Conservation (phyloP, 495 filamentous ascomycete genomes). For the Aspergillus steynii region DNA sequence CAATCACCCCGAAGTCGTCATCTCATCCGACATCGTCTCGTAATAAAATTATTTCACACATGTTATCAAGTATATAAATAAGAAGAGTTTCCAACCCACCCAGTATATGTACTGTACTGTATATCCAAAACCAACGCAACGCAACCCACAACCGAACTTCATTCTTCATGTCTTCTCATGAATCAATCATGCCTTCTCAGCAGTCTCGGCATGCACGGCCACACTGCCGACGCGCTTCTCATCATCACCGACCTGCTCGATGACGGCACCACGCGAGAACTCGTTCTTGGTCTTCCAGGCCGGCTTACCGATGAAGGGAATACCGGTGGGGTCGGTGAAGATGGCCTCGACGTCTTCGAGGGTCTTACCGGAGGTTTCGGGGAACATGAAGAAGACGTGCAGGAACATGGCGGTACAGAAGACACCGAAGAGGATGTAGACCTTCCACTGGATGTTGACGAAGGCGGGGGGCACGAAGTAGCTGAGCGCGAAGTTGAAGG, state of each 20-base stretch:
- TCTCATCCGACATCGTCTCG: not conserved
- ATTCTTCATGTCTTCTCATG: not conserved
- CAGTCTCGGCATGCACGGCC: conserved; percentile 16
- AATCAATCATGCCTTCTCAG: not conserved
- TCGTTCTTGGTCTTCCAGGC: conserved; percentile 66
- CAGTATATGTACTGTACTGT: not conserved
- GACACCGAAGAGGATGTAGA: conserved; percentile 73
- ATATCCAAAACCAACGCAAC: not conserved
- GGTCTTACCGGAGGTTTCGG: conserved; percentile 79
- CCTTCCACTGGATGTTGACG: conserved; percentile 70
- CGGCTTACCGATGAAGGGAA: conserved; percentile 60
- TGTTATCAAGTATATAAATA: not conserved
- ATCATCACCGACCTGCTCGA: conserved; percentile 24
- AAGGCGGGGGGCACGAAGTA: conserved; percentile 79
- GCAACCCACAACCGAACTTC: not conserved
- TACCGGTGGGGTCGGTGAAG: conserved; percentile 62
- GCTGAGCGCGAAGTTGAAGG: conserved; percentile 77
- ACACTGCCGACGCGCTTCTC: conserved; percentile 20
- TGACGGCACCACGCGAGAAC: conserved; percentile 18
- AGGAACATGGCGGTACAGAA: conserved; percentile 72
- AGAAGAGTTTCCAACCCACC: not conserved
- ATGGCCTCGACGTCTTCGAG: conserved; percentile 73
- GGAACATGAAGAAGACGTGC: conserved; percentile 81
- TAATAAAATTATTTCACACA: not conserved
- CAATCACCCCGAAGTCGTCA: not conserved